phyloP scores from a whole-genome alignment of 768 basidiomycete species.

The Tubosaeta sp. region DNA sequence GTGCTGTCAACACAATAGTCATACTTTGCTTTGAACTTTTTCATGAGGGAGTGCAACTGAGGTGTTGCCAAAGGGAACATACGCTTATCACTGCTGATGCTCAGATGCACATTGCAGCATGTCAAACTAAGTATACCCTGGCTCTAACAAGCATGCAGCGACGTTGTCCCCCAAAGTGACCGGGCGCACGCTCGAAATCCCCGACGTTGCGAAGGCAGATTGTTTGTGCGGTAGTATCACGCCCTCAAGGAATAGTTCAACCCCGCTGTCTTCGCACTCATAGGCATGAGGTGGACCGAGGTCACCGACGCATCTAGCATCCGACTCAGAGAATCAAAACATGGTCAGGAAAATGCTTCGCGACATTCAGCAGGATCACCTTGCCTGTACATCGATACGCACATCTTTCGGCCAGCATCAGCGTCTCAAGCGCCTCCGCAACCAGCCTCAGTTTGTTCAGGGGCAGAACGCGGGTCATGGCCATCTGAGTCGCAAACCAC shows the following conservation, averaged over 20 bases:
- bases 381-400: constrained; percentile 64
- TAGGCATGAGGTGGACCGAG: constrained; percentile 57
- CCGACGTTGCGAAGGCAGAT: constrained; percentile 83
- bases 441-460: constrained; percentile 92
- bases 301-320: background rate
- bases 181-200: constrained; percentile 81
- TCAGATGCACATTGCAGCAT: background rate
- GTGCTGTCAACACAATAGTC: background rate
- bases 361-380: constrained; percentile 81
- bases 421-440: constrained; percentile 92
- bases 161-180: constrained; percentile 75
- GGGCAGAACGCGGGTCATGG: constrained; percentile 90
- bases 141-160: constrained; percentile 94
- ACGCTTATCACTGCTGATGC: no score
- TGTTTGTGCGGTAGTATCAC: constrained; percentile 63
- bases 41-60: no score
- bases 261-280: constrained; percentile 84
- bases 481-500: constrained; percentile 83
- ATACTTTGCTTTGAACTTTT: background rate
- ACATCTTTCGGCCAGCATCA: constrained; percentile 98
- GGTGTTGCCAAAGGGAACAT: no score
- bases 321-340: no score
- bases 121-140: constrained; percentile 55
- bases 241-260: constrained; percentile 84
- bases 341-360: constrained; percentile 95